Conservation (phyloP, 2,329 filamentous ascomycete genomes). For the Beauveria asiatica region DNA sequence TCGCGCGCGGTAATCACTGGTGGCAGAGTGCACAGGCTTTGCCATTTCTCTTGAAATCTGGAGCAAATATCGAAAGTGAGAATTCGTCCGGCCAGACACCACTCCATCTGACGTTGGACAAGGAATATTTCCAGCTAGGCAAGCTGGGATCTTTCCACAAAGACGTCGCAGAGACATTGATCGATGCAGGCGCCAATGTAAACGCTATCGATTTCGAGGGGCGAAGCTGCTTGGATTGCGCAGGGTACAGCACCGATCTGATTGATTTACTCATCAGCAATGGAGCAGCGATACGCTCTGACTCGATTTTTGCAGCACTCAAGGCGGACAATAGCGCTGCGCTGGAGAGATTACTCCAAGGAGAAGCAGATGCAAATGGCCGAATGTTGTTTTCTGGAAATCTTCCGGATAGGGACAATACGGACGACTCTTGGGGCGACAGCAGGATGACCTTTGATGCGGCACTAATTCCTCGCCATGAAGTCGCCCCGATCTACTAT, state of each 20-base stretch:
- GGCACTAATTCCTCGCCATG: background rate
- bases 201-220: slow-evolving; percentile 9
- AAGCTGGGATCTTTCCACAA: background rate
- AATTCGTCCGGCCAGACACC: slow-evolving; percentile 8
- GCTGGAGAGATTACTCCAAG: background rate
- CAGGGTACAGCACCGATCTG: slow-evolving; percentile 4
- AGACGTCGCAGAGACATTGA: slow-evolving; percentile 7
- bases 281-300: background rate
- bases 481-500: background rate
- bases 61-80: slow-evolving; percentile 4
- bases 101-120: slow-evolving; percentile 10
- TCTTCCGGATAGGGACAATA: background rate
- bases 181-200: slow-evolving; percentile 6
- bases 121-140: background rate
- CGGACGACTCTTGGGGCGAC: background rate
- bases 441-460: background rate
- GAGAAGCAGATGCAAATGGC: background rate
- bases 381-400: background rate
- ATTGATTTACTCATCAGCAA: slow-evolving; percentile 1
- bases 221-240: slow-evolving; percentile 10
- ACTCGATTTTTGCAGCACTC: slow-evolving; percentile 9
- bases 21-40: slow-evolving; percentile 14
- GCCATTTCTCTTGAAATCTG: slow-evolving; percentile 7
- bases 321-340: background rate
- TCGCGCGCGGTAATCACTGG: slow-evolving; percentile 7